Base-by-base conservation (phyloP, 768 basidiomycete species). In the Leccinum imitatum region DNA sequence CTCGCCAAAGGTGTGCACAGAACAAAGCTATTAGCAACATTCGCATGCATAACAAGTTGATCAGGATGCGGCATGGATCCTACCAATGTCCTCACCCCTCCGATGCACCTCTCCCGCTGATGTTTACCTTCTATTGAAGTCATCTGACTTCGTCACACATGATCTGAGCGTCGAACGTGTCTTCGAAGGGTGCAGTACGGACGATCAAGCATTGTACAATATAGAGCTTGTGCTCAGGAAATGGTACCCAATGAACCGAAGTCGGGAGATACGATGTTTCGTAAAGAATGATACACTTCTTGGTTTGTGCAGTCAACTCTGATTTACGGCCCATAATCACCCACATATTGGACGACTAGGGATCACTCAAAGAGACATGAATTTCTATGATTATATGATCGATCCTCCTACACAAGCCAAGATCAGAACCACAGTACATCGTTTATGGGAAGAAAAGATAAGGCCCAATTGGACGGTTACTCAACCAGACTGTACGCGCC, bases 51-150 rank as follows among this genome's bases (percentile, higher is more conserved):
- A 54, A 69, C 59, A 30, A 33, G 11, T n/a, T 15, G 21, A 37
- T 25, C 62, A 95, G 93, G 96, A 98, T 66, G 93, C 95, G 31
- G 83, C 90, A 5, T 98, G 95, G 93, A 83, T 97, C 54, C 79
- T 96, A 5, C 90, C 94, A 2, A 81, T 87, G 41, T 89, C 89
- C 0, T 86, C 90, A 0, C 93, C 93, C 5, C 78, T 97, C 47
- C 90, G 89, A 75, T 98, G 95, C 75, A 89, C 86, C 4, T 84
- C 86, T 2, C 93, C 94, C 0, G 84, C 91, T 1, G 95, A 98
- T 64, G 89, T 98, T 33, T 98, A 96, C 73, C 80, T 96, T 57
- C 77, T 96, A 0, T 82, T 98, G 63, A 98, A 98, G 72, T 93
- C 93, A 0, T 95, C 93, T 33, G 92, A 96, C 72, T 95, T 95